Percentiles rank a stretch among this genome's conserved stretches.
Evolutionary conservation across 176 grass and related monocot species (phyloP).

Genomic region (Pontederia crassipes): DNA sequence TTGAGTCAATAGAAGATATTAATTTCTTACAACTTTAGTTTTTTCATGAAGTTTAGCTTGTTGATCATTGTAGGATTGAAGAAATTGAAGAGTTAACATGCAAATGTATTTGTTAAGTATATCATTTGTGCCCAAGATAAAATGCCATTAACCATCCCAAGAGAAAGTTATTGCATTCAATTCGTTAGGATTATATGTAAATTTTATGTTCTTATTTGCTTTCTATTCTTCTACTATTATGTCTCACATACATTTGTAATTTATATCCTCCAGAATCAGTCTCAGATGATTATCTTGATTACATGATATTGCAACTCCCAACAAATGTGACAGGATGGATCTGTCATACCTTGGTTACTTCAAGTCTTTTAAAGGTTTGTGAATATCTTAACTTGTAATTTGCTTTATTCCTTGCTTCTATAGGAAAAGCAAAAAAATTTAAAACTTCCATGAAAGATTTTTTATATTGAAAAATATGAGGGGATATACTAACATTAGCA

Average conservation of each 20-base stretch:
- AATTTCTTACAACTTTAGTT: no score
- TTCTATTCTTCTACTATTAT: neutral
- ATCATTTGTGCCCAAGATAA: no score
- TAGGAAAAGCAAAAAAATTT: neutral
- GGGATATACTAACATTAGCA: no score
- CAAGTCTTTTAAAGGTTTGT: slow-evolving; percentile 77
- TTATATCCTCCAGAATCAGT: slow-evolving; percentile 48
- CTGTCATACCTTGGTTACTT: slow-evolving; percentile 77
- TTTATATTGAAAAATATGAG: no score
- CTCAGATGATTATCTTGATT: slow-evolving; percentile 82
- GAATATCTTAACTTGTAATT: neutral
- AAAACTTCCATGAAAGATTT: neutral
- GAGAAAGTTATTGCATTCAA: no score
- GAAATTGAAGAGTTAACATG: no score
- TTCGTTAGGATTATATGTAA: neutral
- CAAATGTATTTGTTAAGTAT: no score
- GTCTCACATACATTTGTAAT: neutral
- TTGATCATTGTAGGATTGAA: no score
- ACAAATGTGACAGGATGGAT: slow-evolving; percentile 98
- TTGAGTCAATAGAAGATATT: no score
- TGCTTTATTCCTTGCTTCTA: neutral
- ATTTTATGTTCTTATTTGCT: neutral
- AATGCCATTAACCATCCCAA: no score
- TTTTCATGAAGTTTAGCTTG: no score
- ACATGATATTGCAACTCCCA: slow-evolving; percentile 85